Percentiles rank a stretch among this genome's conserved stretches.
Conservation (phyloP, 1,284 basidiomycete species). For the Trametes sp. region DNA sequence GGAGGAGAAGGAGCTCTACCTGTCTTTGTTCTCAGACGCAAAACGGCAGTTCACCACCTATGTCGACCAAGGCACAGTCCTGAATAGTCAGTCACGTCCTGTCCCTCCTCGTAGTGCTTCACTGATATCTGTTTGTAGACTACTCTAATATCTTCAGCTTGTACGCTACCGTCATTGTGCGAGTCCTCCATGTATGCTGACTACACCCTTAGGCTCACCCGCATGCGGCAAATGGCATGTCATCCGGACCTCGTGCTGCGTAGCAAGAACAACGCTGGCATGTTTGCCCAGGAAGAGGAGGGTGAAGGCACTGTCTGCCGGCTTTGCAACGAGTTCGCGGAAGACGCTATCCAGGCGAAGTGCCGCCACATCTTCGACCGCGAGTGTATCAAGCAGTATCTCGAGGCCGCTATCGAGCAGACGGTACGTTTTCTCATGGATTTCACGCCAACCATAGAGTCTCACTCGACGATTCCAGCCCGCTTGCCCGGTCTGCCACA, state of each 20-base stretch:
- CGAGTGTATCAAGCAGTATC: slow-evolving; percentile 95
- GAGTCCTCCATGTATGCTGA: not conserved
- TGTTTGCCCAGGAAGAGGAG: slow-evolving; percentile 65
- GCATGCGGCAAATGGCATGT: slow-evolving; percentile 96
- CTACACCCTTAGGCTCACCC: slow-evolving; percentile 62
- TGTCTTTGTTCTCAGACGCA: slow-evolving; percentile 91
- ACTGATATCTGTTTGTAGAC: slow-evolving; percentile 55
- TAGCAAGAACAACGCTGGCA: slow-evolving; percentile 78
- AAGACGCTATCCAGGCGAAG: slow-evolving; percentile 94
- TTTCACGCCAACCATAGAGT: slow-evolving; percentile 2
- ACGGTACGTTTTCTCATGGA: slow-evolving; percentile 54
- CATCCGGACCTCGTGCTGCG: slow-evolving; percentile 95
- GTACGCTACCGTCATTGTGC: slow-evolving; percentile 45
- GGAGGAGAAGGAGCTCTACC: slow-evolving; percentile 96
- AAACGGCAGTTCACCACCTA: slow-evolving; percentile 94
- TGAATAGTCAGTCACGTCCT: slow-evolving; percentile 78
- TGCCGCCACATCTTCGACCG: slow-evolving; percentile 94
- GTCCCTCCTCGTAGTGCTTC: not conserved
- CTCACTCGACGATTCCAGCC: slow-evolving; percentile 59
- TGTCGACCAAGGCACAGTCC: slow-evolving; percentile 88
- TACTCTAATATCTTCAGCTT: slow-evolving; percentile 95
- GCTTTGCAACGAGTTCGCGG: slow-evolving; percentile 96
- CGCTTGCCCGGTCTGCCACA: slow-evolving; percentile 94
- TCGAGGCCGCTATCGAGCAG: slow-evolving; percentile 79
- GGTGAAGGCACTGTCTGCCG: slow-evolving; percentile 86